phyloP scores from a whole-genome alignment of 108 stramenopile genomes.

The Cyclotella baltica region DNA sequence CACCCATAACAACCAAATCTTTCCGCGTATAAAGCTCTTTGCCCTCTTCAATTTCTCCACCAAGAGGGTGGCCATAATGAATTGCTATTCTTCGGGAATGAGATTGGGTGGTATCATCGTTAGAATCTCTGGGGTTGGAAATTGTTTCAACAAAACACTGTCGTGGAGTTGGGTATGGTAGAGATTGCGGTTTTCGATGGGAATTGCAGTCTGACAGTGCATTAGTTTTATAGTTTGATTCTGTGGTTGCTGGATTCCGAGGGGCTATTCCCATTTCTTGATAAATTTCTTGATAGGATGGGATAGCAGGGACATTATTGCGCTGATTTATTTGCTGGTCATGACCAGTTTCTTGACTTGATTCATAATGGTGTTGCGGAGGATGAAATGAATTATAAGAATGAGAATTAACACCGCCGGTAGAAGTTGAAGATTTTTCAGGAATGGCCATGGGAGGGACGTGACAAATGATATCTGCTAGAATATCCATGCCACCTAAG shows the following conservation, averaged over 20 bases:
- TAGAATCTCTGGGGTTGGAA: conserved; percentile 6
- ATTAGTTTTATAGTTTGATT: conserved; percentile 7
- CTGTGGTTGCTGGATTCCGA: neutral
- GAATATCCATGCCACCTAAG: conserved; percentile 50
- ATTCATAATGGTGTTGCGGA: neutral
- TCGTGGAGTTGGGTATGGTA: conserved; percentile 3
- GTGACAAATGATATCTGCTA: conserved; percentile 54
- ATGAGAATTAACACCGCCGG: neutral
- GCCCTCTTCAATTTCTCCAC: conserved; percentile 54
- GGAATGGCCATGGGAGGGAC: conserved; percentile 52
- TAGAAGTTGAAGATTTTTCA: neutral
- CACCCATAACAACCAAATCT: conserved; percentile 45
- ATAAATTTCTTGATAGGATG: conserved; percentile 60
- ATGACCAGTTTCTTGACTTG: neutral
- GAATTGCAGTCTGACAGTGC: neutral
- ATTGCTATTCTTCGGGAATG: neutral
- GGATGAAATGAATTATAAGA: conserved; percentile 17
- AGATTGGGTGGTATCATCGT: neutral
- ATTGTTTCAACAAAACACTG: conserved; percentile 12
- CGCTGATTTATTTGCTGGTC: conserved; percentile 8
- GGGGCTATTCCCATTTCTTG: conserved; percentile 46
- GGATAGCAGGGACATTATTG: conserved; percentile 25
- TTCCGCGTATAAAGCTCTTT: conserved; percentile 54
- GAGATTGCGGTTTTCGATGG: neutral
- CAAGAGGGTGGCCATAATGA: conserved; percentile 48